Conservation (phyloP, 164 flowering plant species). For the Litsea cubeba region DNA sequence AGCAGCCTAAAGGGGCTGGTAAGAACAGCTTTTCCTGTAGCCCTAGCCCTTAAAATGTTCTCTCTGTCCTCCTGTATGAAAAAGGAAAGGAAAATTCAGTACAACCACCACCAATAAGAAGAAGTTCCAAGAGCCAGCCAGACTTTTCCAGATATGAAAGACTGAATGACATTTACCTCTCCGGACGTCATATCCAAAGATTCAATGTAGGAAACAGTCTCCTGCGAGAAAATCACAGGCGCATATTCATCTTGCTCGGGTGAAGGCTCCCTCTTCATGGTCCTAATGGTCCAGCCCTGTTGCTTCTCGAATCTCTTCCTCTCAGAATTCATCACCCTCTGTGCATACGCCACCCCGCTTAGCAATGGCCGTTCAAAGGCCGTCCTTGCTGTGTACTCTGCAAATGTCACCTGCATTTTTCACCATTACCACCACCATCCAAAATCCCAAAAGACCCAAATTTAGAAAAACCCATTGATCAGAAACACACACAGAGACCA, state of each 20-base stretch:
- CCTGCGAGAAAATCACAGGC: slow-evolving; percentile 85
- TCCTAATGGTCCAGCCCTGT: slow-evolving; percentile 82
- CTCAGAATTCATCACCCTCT: slow-evolving; percentile 60
- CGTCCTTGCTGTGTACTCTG: slow-evolving; percentile 81
- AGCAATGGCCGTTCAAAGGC: slow-evolving; percentile 85
- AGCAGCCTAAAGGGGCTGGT: slow-evolving; percentile 81
- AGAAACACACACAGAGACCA: too few species aligned
- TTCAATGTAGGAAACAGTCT: slow-evolving; percentile 73
- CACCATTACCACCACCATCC: slow-evolving; percentile 9
- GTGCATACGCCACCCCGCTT: slow-evolving; percentile 89
- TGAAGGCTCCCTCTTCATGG: slow-evolving; percentile 78
- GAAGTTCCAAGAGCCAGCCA: neutral
- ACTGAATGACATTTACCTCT: slow-evolving; percentile 43
- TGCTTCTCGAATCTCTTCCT: slow-evolving; percentile 75
- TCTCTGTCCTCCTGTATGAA: slow-evolving; percentile 76
- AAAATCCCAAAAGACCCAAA: neutral
- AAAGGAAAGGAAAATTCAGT: neutral
- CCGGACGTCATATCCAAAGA: slow-evolving; percentile 98
- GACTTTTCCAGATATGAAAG: neutral
- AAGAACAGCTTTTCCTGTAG: slow-evolving; percentile 89
- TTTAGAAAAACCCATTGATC: neutral
- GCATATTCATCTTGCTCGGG: slow-evolving; percentile 87
- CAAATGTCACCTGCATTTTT: slow-evolving; percentile 73
- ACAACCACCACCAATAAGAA: neutral
- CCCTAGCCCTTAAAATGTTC: slow-evolving; percentile 85